Evolutionary conservation across 2,329 filamentous ascomycete species (phyloP).

Genomic region (Leptosphaerulina australis): DNA sequence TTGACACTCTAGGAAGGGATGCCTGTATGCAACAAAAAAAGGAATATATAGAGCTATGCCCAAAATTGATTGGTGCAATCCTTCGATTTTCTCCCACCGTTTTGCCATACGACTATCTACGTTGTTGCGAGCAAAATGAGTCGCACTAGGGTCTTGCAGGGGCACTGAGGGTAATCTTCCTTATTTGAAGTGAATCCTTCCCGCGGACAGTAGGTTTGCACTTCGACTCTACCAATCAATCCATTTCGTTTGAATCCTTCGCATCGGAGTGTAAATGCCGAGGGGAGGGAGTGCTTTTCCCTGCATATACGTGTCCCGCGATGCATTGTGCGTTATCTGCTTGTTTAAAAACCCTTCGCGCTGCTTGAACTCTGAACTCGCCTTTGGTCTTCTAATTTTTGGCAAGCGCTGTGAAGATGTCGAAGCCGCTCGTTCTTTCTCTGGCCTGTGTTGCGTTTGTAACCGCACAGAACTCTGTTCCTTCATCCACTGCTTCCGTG

Average conservation of each 20-base stretch:
- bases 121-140: neutral
- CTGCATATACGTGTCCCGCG: neutral
- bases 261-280: constrained; percentile 13
- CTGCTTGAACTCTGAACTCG: neutral
- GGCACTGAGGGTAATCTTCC: constrained; percentile 24
- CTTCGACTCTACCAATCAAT: neutral
- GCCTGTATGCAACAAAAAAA: neutral
- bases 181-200: constrained; percentile 26
- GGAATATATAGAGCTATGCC: constrained; percentile 19
- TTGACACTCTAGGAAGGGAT: neutral
- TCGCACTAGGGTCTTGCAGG: constrained; percentile 21
- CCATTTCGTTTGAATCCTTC: constrained; percentile 10
- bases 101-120: neutral
- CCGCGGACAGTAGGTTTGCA: constrained; percentile 3
- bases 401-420: constrained; percentile 18
- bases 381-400: neutral
- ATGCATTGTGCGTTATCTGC: neutral
- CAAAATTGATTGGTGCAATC: constrained; percentile 22
- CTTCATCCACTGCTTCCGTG: constrained; percentile 26
- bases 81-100: constrained; percentile 5
- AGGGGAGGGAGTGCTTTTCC: neutral
- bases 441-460: constrained; percentile 23
- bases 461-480: constrained; percentile 23
- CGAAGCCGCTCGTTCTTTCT: constrained; percentile 21
- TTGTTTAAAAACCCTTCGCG: constrained; percentile 2